A percentile compares a stretch with the other conserved stretches of the same genome.
phyloP scores from a whole-genome alignment of 176 grass and related monocot species.

The Poa pratensis region DNA sequence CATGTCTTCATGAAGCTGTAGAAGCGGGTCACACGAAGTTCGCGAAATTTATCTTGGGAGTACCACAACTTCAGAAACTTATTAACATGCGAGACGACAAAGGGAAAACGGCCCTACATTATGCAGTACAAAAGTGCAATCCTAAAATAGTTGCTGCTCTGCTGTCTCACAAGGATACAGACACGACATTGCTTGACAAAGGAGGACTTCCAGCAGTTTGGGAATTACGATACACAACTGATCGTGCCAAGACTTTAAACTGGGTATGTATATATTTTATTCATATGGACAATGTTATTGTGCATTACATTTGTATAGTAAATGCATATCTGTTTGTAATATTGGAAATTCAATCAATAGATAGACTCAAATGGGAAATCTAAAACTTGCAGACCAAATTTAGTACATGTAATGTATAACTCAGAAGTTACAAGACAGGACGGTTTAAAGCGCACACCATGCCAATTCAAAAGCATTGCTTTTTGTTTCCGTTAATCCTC shows the following conservation, averaged over 20 bases:
- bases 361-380: neutral
- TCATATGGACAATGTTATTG: neutral
- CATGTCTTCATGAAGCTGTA: conserved; percentile 6
- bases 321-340: neutral
- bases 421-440: neutral
- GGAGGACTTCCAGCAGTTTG: neutral
- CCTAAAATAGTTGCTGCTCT: neutral
- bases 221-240: neutral
- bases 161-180: conserved; percentile 9
- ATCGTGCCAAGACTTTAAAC: conserved; percentile 10
- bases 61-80: neutral
- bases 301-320: neutral
- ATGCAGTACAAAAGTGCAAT: conserved; percentile 1
- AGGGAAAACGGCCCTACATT: conserved; percentile 2
- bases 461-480: neutral
- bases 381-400: neutral
- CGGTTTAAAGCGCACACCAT: neutral
- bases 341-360: neutral
- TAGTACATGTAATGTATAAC: neutral
- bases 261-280: neutral
- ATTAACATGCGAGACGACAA: neutral
- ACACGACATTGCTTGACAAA: conserved; percentile 10
- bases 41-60: neutral
- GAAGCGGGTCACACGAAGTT: neutral
- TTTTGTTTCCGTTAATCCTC: neutral